Base-by-base conservation (phyloP, 371 early-diverging fungal species). In the Syncephalis plumigaleata region DNA sequence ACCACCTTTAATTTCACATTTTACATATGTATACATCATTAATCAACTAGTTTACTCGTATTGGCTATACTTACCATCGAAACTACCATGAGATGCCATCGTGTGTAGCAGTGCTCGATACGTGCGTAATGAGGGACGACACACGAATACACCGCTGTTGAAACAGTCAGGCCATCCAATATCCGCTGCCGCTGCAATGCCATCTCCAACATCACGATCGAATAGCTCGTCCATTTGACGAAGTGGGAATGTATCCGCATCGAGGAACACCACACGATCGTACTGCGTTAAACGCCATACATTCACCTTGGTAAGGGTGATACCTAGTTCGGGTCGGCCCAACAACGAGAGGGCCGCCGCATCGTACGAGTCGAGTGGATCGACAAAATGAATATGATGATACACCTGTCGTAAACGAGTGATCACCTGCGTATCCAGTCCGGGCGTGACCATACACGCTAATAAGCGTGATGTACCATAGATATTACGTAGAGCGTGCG, bases 131-230 rank as follows among this genome's bases (percentile, higher is more conserved):
- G 63, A 65, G 0, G 96, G 94, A 11, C 65, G 60, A 13, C 74
- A 56, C 18, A 90, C 81, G 73, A 96, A 86, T 2, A 96, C 88
- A 1, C 94, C 96, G 17, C 92, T 90, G 58, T 95, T 95, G 68
- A 95, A 95, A 52, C 87, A 86, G 57, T 92, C 91, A 0, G 90
- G 89, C 78, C 87, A 77, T n/a, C 91, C 76, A 43, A 80, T 70
- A 51, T 88, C 91, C 0, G 91, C 84, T 0, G 84, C 73, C 5
- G 90, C 90, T 1, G 87, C 71, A 57, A 88, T 75, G 15, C 54
- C 46, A 11, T 24, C 59, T 46, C 57, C 57, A 20, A 46, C 45
- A 21, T 77, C 87, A n/a, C 65, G 56, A 3, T 64, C 68, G 62
- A 96, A 93, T 21, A 96, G 50, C 13, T 77, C 75, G 52, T 91